Base-by-base conservation (phyloP, 2,329 filamentous ascomycete species). In the Lachnellula willkommii region DNA sequence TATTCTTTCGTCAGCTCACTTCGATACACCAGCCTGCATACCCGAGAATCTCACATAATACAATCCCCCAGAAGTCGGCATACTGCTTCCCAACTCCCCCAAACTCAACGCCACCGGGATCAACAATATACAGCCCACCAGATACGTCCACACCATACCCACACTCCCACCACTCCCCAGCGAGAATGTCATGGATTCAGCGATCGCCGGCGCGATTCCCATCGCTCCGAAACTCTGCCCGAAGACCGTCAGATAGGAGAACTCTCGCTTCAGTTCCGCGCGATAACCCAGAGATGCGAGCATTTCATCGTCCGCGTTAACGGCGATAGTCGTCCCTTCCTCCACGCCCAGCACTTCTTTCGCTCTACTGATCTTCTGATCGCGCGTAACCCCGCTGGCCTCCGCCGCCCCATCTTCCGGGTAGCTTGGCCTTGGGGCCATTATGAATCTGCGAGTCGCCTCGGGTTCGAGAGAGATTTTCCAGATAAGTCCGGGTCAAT, bases 171-270 rank as follows among this genome's bases (percentile, higher is more conserved):
- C 67, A 53, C 65, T 67, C 2, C 64, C 67, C 15, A 69, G 52
- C 15, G 63, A 66, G 40, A 69, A 69, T 26, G 65, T 52, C 14
- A 69, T 65, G n/a, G 63, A 66, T 51, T 68, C 66, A 35, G 67
- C 65, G 57, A 69, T 65, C 0, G 66, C 66, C 36, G 67, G 67
- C 22, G 66, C 66, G 50, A 69, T 68, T 14, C 67, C 67, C 67
- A 69, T 68, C 15, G 66, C 65, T 5, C 66, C 67, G 58, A 69
- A 69, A 50, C 62, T 66, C 51, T 69, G 66, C 9, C 66, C 66
- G 45, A 69, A 69, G 1, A 67, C 65, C 1, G 67, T 69, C 2
- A 66, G 49, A 35, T 68, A 68, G 9, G 65, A 68, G 47, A 69
- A 69, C 50, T 69, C 67, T 11, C 67, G 62, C 53, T 68, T 69